Evolutionary conservation across 2,329 filamentous ascomycete genomes (phyloP), one percentile per base, ranked within the genome.

Genomic region (Diaporthe batatas): DNA sequence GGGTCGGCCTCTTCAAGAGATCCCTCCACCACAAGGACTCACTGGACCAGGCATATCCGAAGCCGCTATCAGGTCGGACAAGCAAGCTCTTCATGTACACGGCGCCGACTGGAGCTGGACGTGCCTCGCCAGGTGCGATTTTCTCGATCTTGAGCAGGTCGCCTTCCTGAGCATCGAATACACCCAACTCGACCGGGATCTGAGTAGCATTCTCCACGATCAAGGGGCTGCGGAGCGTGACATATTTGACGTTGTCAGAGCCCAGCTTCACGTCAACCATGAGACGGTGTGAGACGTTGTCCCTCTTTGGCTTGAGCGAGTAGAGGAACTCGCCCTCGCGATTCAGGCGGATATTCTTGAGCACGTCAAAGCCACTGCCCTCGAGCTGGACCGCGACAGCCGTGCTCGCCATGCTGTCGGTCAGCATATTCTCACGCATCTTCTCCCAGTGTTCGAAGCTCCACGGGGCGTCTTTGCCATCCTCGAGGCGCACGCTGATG

Each of bases 111-210:
- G 96, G 96, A 14, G 95, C 94, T 11, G 96, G 96, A 23, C 95
- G 90, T 68, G 92, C 92, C 80, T 98, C 95, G 0, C 97, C 96
- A 0, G 96, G 97, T 0, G 94, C 89, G 71, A 99, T 96, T 85
- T 98, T 98, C 83, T 99, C 97, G 75, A 99, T 98, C 85, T 98
- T 98, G 75, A 98, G 89, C 23, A 99, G 86, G 81, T 98, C 92
- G 0, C 95, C 95, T 72, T 98, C 93, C 75, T 94, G 90, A 0
- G 91, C 91, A 80, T 96, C 96, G 79, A 94, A 98, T 21, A 99
- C 91, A 21, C 96, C 97, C 29, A 99, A 83, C 81, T 99, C 96
- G 18, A 99, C 91, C 0, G 96, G 96, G 55, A 99, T 98, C 80
- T 99, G 94, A 0, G 96, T 99, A 75, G 96, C 93, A 82, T 99